These are phyloP conservation scores for Ambrosia hybrid DNA, from an alignment of 140 eudicot genomes.

Conservation along the genomic window DNA sequence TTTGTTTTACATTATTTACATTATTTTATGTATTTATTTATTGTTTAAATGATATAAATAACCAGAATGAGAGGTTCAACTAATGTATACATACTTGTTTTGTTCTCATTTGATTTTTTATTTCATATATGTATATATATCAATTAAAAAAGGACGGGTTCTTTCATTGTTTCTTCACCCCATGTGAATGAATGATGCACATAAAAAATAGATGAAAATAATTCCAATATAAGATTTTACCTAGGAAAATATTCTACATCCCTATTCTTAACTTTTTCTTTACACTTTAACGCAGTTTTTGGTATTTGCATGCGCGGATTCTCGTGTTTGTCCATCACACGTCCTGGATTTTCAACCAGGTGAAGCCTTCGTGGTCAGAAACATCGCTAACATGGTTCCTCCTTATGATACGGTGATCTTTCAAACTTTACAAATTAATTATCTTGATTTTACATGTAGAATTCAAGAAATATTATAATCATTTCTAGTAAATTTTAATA, in stretches of 20 bases:
- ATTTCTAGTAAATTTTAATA: conserved; percentile 4
- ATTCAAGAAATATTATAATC: conserved; percentile 3
- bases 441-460: neutral
- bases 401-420: conserved; percentile 70
- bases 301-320: conserved; percentile 95
- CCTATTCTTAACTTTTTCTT: neutral
- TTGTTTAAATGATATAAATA: too few relatives aligned
- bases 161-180: neutral
- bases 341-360: conserved; percentile 85
- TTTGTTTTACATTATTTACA: neutral
- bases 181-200: neutral
- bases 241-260: neutral
- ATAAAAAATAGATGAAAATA: neutral
- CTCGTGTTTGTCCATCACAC: conserved; percentile 95
- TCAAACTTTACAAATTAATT: neutral
- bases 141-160: neutral
- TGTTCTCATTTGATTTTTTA: too few relatives aligned
- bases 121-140: too few relatives aligned
- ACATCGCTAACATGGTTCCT: conserved; percentile 96
- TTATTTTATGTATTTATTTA: too few relatives aligned
- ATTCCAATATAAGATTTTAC: neutral
- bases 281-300: conserved; percentile 46
- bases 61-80: too few relatives aligned
- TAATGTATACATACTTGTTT: too few relatives aligned
- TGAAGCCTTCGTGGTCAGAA: conserved; percentile 87